Evolutionary conservation across 1,139 yeast species (phyloP).

Genomic region (Saccharomycopsis hybrid): DNA sequence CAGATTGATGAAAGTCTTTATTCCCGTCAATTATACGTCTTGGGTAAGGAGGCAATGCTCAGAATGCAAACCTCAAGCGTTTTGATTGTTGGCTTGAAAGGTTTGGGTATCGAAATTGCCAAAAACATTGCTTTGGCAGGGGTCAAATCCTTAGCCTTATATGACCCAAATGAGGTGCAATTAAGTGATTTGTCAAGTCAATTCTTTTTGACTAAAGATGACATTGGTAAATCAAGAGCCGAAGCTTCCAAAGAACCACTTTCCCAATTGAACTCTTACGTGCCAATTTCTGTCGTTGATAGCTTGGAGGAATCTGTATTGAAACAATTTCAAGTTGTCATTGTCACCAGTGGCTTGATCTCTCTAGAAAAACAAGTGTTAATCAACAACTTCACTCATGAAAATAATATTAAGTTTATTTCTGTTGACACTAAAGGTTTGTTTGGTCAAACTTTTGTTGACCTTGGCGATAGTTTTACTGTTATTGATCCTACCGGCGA

Average conservation of each 20-base stretch:
- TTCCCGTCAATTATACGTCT: constrained; percentile 90
- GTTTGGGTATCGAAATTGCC: constrained; percentile 92
- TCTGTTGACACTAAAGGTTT: constrained; percentile 80
- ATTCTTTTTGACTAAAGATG: constrained; percentile 67
- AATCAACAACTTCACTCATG: constrained; percentile 72
- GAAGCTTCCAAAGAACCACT: constrained; percentile 57
- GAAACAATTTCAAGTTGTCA: constrained; percentile 67
- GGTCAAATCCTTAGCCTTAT: constrained; percentile 83
- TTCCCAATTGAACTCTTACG: constrained; percentile 82
- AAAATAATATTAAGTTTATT: constrained; percentile 68
- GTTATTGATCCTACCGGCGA: constrained; percentile 87
- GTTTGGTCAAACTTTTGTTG: constrained; percentile 85
- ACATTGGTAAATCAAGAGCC: constrained; percentile 78
- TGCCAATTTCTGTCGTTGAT: constrained; percentile 68
- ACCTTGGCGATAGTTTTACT: constrained; percentile 75
- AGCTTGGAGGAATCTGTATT: constrained; percentile 48
- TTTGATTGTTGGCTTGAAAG: constrained; percentile 78
- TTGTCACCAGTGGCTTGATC: constrained; percentile 63
- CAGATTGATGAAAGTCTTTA: constrained; percentile 88
- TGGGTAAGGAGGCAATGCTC: constrained; percentile 96
- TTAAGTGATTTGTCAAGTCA: constrained; percentile 80
- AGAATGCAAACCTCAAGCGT: constrained; percentile 93
- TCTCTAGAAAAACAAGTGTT: constrained; percentile 68
- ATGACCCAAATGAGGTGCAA: constrained; percentile 69
- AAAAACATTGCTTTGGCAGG: constrained; percentile 97